These are phyloP conservation scores for Euphorbia corollata DNA, from an alignment of 441 rosid genomes.

Conservation along the genomic window DNA sequence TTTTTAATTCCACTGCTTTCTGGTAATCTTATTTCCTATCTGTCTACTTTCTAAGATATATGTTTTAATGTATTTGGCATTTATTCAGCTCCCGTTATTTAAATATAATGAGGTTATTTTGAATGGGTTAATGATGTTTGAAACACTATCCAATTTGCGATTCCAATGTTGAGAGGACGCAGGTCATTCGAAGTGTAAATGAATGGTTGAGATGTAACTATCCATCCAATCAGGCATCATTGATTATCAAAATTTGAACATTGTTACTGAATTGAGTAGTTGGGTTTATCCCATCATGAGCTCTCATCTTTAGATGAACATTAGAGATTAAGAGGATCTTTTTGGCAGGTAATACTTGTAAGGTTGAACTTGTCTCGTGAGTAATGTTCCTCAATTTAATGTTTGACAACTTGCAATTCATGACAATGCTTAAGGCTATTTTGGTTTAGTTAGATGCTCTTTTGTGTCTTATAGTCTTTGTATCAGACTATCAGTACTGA, in stretches of 20 bases:
- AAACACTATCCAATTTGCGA: not conserved
- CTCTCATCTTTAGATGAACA: not conserved
- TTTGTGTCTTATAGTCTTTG: no score
- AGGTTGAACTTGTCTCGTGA: not conserved
- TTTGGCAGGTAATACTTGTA: not conserved
- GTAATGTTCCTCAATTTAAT: not conserved
- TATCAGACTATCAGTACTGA: no score
- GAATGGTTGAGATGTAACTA: not conserved
- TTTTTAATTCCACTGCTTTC: constrained; percentile 44
- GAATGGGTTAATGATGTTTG: constrained; percentile 3
- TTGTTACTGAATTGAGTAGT: not conserved
- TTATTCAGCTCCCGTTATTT: not conserved
- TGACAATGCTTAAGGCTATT: not conserved
- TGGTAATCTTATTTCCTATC: constrained; percentile 26
- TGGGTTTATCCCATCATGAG: not conserved
- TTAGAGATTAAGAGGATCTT: not conserved
- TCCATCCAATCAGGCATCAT: not conserved
- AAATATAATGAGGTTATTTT: not conserved
- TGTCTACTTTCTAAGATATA: not conserved
- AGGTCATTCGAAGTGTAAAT: not conserved
- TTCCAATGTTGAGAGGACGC: not conserved
- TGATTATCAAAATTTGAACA: not conserved
- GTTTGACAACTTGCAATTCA: not conserved
- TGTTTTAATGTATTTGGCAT: not conserved
- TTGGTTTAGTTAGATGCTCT: no score